Conservation (phyloP, 2,329 filamentous ascomycete genomes). For the Lasiodiplodia hormozganensis region DNA sequence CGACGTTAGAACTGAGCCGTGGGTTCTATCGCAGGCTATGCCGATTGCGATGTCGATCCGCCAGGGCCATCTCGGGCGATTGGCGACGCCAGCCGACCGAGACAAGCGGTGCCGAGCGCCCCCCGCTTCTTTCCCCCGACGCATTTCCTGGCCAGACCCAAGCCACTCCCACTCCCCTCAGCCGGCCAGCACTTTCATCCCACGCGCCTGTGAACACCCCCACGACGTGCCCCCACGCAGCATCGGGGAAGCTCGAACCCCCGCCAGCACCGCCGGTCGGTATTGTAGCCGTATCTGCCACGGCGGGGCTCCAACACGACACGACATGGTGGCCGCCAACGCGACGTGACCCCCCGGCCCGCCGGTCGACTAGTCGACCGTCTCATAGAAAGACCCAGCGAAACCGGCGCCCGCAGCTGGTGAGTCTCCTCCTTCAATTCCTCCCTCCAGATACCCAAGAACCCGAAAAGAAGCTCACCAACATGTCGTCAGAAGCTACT, state of each 20-base stretch:
- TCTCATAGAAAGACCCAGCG: neutral
- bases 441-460: no score
- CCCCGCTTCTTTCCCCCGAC: neutral
- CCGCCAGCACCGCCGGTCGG: conserved; percentile 2
- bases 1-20: conserved; percentile 26
- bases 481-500: neutral
- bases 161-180: accelerated
- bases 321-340: conserved; percentile 5
- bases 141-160: neutral
- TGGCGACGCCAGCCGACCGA: conserved; percentile 9
- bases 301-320: neutral
- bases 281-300: neutral
- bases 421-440: neutral
- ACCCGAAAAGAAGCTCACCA: neutral
- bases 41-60: conserved; percentile 21
- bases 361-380: neutral
- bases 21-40: conserved; percentile 15
- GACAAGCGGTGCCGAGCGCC: neutral
- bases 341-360: neutral
- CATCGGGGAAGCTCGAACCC: conserved; percentile 2
- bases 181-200: conserved; percentile 7
- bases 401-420: neutral
- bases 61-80: conserved; percentile 12
- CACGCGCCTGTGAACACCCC: conserved; percentile 34
- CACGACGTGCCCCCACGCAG: conserved; percentile 32